Evolutionary conservation across 2,329 filamentous ascomycete species (phyloP).

Genomic region (Hansfordia pulvinata): DNA sequence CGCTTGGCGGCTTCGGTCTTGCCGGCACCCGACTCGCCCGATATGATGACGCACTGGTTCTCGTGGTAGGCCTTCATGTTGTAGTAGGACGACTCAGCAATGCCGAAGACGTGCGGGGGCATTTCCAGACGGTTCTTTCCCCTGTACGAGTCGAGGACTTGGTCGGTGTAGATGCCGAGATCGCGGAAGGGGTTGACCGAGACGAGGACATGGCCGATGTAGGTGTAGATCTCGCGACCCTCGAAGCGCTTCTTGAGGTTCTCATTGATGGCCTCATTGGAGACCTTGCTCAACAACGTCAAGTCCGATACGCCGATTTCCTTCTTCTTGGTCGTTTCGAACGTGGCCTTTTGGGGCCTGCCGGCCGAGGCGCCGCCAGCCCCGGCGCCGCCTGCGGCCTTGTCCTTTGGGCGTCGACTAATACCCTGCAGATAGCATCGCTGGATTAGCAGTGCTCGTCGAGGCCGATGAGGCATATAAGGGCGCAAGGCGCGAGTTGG

Average conservation of each 20-base stretch:
- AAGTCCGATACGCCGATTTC: slow-evolving; percentile 97
- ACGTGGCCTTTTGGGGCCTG: slow-evolving; percentile 89
- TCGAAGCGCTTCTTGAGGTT: slow-evolving; percentile 98
- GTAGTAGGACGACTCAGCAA: slow-evolving; percentile 93
- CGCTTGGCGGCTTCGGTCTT: slow-evolving; percentile 98
- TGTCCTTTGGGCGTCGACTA: slow-evolving; percentile 34
- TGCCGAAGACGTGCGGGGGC: slow-evolving; percentile 92
- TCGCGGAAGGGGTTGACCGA: slow-evolving; percentile 98
- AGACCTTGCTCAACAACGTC: slow-evolving; percentile 95
- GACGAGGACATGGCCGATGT: slow-evolving; percentile 98
- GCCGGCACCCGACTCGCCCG: slow-evolving; percentile 92
- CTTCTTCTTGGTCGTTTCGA: slow-evolving; percentile 96
- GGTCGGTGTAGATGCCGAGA: slow-evolving; percentile 93
- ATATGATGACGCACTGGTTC: slow-evolving; percentile 99
- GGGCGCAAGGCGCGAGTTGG: too few relatives aligned
- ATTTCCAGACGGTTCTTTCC: slow-evolving; percentile 95
- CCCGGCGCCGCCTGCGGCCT: slow-evolving; percentile 26
- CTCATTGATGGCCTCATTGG: slow-evolving; percentile 98
- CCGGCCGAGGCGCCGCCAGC: slow-evolving; percentile 26
- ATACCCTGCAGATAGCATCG: slow-evolving; percentile 23
- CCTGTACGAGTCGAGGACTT: slow-evolving; percentile 84
- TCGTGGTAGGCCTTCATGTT: slow-evolving; percentile 99
- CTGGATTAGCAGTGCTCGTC: slow-evolving; percentile 5
- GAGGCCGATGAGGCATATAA: neutral
- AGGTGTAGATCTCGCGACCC: slow-evolving; percentile 96